Base-by-base conservation (phyloP, 176 grass and related monocot species). In the Musa itinerans region DNA sequence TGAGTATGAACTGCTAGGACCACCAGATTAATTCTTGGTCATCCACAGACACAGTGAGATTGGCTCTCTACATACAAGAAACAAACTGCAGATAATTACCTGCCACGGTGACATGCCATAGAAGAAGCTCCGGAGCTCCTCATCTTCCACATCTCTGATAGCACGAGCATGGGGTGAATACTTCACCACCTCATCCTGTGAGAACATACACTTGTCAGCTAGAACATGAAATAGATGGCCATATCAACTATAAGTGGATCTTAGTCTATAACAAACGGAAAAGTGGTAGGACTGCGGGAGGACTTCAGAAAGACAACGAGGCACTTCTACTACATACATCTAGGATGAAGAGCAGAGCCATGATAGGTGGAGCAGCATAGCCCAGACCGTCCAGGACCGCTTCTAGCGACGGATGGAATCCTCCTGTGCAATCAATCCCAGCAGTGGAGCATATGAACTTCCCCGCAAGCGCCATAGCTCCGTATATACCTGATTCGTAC, bases 81-180 rank as follows among this genome's bases (percentile, higher is more conserved):
- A 78, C 70, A 26, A 78, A 64, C 25, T 20, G 48, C 13, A 24
- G 17, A 13, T 1, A 61, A 2, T 15, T 84, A 93, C 90, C 90
- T 93, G 90, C 89, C 87, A 96, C 43, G 94, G 87, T 63, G 94
- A 97, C 94, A 97, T 97, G 82, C 94, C 94, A 72, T 87, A 90
- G 94, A 97, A 97, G 83, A 93, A 97, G 74, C 79, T 91, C 54
- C 94, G 86, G 20, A 97, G 94, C 83, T 97, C 94, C 75, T 97
- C 94, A 69, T 97, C 94, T 69, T 97, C 94, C 4, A 93, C 94
- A 81, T 97, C 94, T 65, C 94, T 87, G 71, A 97, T 97, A 81
- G 94, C 94, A 57, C 94, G 94, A 52, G 94, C 94, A 71, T 97
- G 94, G 19, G 94, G 94, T 1, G 90, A 97, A 78, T 97, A 93